These are phyloP conservation scores for Neofusicoccum ribis DNA, from an alignment of 2,329 filamentous ascomycete genomes.

Conservation along the genomic window DNA sequence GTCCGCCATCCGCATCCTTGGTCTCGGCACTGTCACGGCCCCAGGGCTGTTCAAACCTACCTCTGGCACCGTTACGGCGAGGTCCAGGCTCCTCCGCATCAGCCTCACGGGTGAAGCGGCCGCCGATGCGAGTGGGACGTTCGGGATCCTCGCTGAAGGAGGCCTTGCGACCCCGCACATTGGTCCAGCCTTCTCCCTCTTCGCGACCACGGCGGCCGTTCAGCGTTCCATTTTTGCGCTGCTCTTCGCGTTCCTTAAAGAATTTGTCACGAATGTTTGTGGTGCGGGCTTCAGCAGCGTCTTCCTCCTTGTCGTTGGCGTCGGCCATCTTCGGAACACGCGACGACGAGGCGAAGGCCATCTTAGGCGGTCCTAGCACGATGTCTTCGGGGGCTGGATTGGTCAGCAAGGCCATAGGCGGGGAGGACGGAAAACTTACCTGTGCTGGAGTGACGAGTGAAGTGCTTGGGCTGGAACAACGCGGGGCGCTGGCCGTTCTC, in stretches of 20 bases:
- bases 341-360: slow-evolving; percentile 76
- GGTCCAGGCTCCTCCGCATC: slow-evolving; percentile 51
- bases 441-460: slow-evolving; percentile 51
- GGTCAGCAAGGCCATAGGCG: slow-evolving; percentile 25
- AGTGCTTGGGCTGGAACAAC: slow-evolving; percentile 46
- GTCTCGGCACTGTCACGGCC: slow-evolving; percentile 53
- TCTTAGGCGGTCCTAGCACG: slow-evolving; percentile 80
- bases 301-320: slow-evolving; percentile 38
- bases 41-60: slow-evolving; percentile 73
- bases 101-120: slow-evolving; percentile 48
- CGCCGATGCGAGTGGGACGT: slow-evolving; percentile 61
- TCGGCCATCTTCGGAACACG: slow-evolving; percentile 51
- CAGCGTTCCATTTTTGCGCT: slow-evolving; percentile 33
- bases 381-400: slow-evolving; percentile 72
- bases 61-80: slow-evolving; percentile 67
- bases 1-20: slow-evolving; percentile 51
- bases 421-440: slow-evolving; percentile 30
- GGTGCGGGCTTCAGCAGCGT: slow-evolving; percentile 32
- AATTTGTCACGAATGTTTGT: slow-evolving; percentile 37
- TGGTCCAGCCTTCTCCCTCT: slow-evolving; percentile 73
- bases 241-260: slow-evolving; percentile 44
- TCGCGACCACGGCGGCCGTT: slow-evolving; percentile 44
- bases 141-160: slow-evolving; percentile 72
- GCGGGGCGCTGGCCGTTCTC: slow-evolving; percentile 35
- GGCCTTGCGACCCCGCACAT: slow-evolving; percentile 67